Conservation (phyloP, 495 filamentous ascomycete species). For the Xanthoparmelia taractica region DNA sequence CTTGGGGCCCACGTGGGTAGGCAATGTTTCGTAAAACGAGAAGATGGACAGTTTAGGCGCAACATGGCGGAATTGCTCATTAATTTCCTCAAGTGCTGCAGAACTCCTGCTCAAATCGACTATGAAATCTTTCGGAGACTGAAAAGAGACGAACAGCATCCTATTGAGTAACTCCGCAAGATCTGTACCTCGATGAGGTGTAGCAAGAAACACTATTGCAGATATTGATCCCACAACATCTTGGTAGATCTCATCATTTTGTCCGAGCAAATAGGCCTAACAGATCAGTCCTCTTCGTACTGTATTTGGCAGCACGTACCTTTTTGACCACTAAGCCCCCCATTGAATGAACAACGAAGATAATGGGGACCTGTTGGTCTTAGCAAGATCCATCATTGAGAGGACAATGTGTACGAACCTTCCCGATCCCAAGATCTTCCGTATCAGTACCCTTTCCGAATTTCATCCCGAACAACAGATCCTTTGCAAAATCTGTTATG, state of each 20-base stretch:
- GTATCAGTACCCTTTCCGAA: conserved; percentile 25
- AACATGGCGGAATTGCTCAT: conserved; percentile 43
- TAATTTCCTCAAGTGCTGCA: conserved; percentile 25
- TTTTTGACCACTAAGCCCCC: conserved; percentile 43
- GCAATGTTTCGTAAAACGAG: conserved; percentile 44
- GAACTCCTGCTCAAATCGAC: neutral
- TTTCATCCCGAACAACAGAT: conserved; percentile 30
- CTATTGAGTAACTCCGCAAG: conserved; percentile 35
- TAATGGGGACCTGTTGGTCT: conserved; percentile 27
- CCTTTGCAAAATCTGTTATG: conserved; percentile 36
- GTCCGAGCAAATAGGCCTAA: conserved; percentile 33
- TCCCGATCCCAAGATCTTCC: conserved; percentile 22
- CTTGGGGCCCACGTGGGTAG: conserved; percentile 31
- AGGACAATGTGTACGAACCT: conserved; percentile 8
- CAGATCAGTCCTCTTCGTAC: neutral
- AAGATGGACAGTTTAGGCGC: conserved; percentile 32
- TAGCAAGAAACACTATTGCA: conserved; percentile 41
- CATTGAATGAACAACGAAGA: conserved; percentile 42
- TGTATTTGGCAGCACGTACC: conserved; percentile 23
- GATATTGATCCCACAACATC: conserved; percentile 30
- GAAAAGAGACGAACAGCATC: conserved; percentile 27
- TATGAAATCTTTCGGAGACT: conserved; percentile 10
- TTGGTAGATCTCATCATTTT: conserved; percentile 34
- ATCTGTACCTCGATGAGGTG: conserved; percentile 43
- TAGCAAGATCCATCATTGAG: neutral